Evolutionary conservation across 1,284 basidiomycete species (phyloP), one percentile per base, ranked within the genome.

Genomic region (Leucoagaricus sp.): DNA sequence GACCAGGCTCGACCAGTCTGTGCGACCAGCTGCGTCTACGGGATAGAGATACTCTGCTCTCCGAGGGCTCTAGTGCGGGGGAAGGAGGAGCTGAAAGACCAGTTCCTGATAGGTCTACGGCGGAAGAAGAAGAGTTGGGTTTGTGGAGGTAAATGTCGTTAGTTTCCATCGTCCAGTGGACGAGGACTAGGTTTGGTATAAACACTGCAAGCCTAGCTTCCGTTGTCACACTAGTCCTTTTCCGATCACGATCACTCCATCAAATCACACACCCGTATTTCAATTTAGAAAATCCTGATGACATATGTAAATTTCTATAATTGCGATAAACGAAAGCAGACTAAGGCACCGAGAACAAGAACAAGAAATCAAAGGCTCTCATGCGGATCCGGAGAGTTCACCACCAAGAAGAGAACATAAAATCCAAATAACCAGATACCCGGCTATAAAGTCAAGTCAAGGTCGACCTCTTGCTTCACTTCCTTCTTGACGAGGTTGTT

Each of bases 11-110:
- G 55, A 52, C 52, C 44, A 21, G 46, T 28, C 75, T 73, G 49
- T 69, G 67, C 26, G 81, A 79, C 83, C 86, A 84, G 64, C 84
- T 87, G 4, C 85, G 75, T 53, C 83, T 72, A 56, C 84, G 77
- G 46, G 84, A 64, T 29, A 67, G 62, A 7, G 55, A 57, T n/a
- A 34, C 25, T 26, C 69, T 69, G 50, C 71, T 72, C 61, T 79
- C 77, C 3, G 76, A 74, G 25, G 81, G 73, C 28, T 72, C 70
- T 45, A 83, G 70, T n/a, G 81, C 72, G 25, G 84, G 82, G 12
- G 84, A 83, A 26, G 80, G 75, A 26, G 76, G 73, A 36, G 74
- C 75, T 46, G 69, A 66, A 59, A 65, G 67, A 81, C 76, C 67
- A 28, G 77, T 75, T 29, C 76, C 71, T 52, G 78, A 72, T 44